Percentiles rank a stretch among this genome's conserved stretches.
Evolutionary conservation across 345 rosid genomes (phyloP).

Genomic region (Anacardium occidentale): DNA sequence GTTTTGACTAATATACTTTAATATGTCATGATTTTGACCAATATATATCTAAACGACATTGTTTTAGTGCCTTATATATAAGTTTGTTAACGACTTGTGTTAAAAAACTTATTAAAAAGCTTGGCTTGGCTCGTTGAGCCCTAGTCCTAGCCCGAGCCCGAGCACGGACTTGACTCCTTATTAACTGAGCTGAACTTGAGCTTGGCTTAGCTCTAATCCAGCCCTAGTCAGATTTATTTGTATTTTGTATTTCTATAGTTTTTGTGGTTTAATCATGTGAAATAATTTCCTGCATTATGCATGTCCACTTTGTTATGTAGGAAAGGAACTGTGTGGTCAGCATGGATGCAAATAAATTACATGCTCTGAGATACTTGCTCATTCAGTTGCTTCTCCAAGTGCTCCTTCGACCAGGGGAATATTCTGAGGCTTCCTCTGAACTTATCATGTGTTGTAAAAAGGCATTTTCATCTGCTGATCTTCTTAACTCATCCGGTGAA

Average conservation of each 20-base stretch:
- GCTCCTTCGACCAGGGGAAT: slow-evolving; percentile 86
- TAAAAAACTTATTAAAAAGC: no score
- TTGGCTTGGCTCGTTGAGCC: no score
- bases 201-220: no score
- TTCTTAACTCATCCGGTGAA: slow-evolving; percentile 54
- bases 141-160: no score
- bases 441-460: slow-evolving; percentile 85
- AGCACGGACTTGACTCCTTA: no score
- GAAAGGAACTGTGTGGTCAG: slow-evolving; percentile 58
- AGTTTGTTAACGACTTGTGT: no score
- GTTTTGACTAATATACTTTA: no score
- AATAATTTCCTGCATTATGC: not conserved
- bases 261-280: slow-evolving; percentile 10
- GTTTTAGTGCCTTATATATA: no score
- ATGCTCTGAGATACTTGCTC: slow-evolving; percentile 70
- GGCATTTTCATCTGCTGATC: slow-evolving; percentile 57
- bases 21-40: no score
- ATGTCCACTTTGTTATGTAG: slow-evolving; percentile 43
- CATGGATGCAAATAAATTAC: slow-evolving; percentile 48
- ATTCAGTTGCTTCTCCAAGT: slow-evolving; percentile 85
- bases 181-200: no score
- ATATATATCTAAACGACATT: no score
- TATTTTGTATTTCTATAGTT: not conserved
- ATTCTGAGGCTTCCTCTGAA: slow-evolving; percentile 70
- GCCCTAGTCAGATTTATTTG: slow-evolving; percentile 4